Evolutionary conservation across 257 asterid genomes (phyloP).

Genomic region (Fraxinus quadrangulata): DNA sequence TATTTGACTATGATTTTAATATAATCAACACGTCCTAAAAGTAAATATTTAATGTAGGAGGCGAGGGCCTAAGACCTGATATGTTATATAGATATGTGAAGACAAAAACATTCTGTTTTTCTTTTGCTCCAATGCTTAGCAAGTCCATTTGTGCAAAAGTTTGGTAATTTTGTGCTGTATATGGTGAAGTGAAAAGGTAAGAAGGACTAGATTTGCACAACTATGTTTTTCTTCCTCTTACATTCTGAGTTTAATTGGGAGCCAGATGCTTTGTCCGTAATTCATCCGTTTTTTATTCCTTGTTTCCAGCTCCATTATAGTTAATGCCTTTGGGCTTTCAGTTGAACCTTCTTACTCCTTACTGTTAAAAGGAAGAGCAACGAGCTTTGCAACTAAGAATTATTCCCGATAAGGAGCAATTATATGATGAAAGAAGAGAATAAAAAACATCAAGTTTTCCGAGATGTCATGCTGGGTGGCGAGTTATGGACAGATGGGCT

Average conservation of each 20-base stretch:
- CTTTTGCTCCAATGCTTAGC: neutral
- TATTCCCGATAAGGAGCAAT: conserved; percentile 28
- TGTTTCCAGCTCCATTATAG: neutral
- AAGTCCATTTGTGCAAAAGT: neutral
- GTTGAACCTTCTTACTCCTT: conserved; percentile 21
- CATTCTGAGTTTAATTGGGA: neutral
- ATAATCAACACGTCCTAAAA: neutral
- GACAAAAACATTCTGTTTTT: neutral
- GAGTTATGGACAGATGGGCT: conserved; percentile 48
- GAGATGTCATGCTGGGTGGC: conserved; percentile 35
- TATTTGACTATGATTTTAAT: neutral
- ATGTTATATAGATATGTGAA: neutral
- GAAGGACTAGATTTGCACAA: neutral
- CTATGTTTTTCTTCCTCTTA: neutral
- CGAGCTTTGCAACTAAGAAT: conserved; percentile 22
- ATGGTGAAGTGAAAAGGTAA: neutral
- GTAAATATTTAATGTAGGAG: neutral
- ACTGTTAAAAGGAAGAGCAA: conserved; percentile 14
- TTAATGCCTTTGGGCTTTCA: conserved; percentile 5
- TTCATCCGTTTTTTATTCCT: neutral
- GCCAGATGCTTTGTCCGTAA: neutral
- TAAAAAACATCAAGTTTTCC: conserved; percentile 31
- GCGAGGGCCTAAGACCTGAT: neutral
- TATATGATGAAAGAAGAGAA: conserved; percentile 31
- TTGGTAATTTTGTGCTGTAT: neutral